A percentile compares a stretch with the other conserved stretches of the same genome.
phyloP scores from a whole-genome alignment of 805 yeast species.

The Yamadazyma philogaea region DNA sequence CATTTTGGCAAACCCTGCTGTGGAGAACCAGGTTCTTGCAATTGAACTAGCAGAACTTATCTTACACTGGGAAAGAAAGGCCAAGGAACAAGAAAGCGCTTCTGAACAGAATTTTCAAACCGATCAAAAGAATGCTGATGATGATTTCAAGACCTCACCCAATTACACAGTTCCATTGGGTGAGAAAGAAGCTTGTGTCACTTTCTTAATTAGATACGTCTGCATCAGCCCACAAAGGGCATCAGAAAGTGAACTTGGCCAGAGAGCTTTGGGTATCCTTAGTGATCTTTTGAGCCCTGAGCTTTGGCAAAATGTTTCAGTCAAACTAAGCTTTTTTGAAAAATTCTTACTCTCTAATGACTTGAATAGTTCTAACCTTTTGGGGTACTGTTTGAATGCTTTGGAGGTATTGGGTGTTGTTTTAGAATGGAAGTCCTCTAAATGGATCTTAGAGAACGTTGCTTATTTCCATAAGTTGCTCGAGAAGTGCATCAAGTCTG shows the following conservation, averaged over 20 bases:
- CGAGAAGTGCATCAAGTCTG: constrained; percentile 78
- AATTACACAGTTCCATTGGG: constrained; percentile 65
- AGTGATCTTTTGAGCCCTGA: constrained; percentile 67
- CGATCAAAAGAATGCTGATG: constrained; percentile 8
- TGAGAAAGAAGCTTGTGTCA: constrained; percentile 85
- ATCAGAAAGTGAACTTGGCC: constrained; percentile 78
- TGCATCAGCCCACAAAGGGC: constrained; percentile 85
- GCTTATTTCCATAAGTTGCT: constrained; percentile 66
- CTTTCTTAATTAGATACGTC: constrained; percentile 81
- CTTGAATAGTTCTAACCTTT: constrained; percentile 58
- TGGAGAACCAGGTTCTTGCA: constrained; percentile 81
- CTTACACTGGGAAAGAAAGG: constrained; percentile 75
- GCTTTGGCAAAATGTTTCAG: constrained; percentile 87
- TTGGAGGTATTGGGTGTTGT: constrained; percentile 84
- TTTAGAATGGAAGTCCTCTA: constrained; percentile 68
- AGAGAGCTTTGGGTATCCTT: constrained; percentile 74
- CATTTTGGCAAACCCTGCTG: constrained; percentile 67
- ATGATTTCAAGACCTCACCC: constrained; percentile 46
- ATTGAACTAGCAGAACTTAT: constrained; percentile 86
- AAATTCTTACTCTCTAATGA: constrained; percentile 80
- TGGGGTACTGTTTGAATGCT: constrained; percentile 85
- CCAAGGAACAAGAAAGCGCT: constrained; percentile 17
- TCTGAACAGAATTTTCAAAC: constrained; percentile 6
- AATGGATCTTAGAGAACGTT: constrained; percentile 77
- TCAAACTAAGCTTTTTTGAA: constrained; percentile 83